Base-by-base conservation (phyloP, 306 rosid species). In the Cicer bijugum region DNA sequence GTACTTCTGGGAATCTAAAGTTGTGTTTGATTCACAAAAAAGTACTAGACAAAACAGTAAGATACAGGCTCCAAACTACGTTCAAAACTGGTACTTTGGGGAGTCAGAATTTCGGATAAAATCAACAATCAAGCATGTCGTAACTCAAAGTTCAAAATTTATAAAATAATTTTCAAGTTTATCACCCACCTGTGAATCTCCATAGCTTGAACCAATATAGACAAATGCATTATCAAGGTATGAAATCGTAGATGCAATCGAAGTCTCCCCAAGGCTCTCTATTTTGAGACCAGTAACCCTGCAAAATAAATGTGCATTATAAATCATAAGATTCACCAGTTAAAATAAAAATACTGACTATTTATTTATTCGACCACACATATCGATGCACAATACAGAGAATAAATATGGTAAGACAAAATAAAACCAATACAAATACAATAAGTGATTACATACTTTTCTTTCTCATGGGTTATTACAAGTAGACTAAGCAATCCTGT, bases 231-330 rank as follows among this genome's bases (percentile, higher is more conserved):
- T 91, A 77, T 95, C 99, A 39, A 95, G 97, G 84, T 91, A 95
- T 51, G 99, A 92, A 65, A 95, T 86, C 2, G 99, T 91, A 58
- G 99, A 95, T 62, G 97, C 92, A 85, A 92, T 85, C 50, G 99
- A 95, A 19, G 99, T 95, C 81, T 95, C 99, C 17, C 99, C 99
- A 88, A 95, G 86, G 62, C 88, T 83, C 89, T 95, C 99, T 58
- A 95, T 86, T 84, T 89, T 95, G 40, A 95, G 97, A 55, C 97
- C 99, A 0, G 97, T 90, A 64, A 95, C 99, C 96, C 99, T 95
- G 63, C 78, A 82, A 82, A 57, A 71, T 39, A 63, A 9, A 70
- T 53, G 66, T 12, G 51, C 20, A 78, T 53, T 57, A 65, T 46
- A 78, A 67, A 70, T 14, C 38, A 71, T 61, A 61, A 61, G 67